Percentiles rank a stretch among this genome's conserved stretches.
Conservation (phyloP, 192 early-diverging fungal species). For the Diversispora eburnea region DNA sequence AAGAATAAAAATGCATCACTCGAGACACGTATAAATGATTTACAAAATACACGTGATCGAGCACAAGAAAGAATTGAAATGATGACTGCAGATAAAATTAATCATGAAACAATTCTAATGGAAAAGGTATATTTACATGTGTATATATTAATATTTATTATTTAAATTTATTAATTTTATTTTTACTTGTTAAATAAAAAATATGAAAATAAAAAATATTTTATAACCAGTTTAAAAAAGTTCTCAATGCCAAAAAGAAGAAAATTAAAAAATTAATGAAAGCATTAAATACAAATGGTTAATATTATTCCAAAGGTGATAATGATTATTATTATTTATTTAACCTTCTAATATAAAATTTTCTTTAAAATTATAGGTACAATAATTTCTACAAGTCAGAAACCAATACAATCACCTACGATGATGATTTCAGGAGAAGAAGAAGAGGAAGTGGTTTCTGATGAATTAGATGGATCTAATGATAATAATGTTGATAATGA, state of each 20-base stretch:
- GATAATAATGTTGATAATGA: no score
- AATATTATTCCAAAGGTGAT: no score
- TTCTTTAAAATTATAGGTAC: no score
- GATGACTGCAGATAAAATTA: background rate
- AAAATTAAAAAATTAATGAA: constrained; percentile 16
- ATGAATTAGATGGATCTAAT: no score
- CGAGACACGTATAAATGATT: background rate
- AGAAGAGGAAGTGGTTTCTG: no score
- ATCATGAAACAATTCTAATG: background rate
- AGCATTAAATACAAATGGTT: background rate
- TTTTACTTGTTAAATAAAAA: background rate
- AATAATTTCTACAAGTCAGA: no score
- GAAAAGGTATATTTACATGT: background rate
- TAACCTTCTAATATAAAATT: no score
- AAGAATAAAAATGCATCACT: background rate
- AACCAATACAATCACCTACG: no score
- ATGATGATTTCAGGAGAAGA: no score
- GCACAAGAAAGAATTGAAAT: constrained; percentile 1
- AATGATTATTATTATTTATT: no score
- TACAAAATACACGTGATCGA: background rate
- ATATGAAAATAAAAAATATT: background rate
- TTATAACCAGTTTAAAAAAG: constrained; percentile 4
- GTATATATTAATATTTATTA: background rate
- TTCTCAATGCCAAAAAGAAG: constrained; percentile 11
- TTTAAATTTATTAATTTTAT: background rate